Evolutionary conservation across 768 basidiomycete genomes (phyloP), one percentile per base, ranked within the genome.

Genomic region (Daedaleopsis nitida): DNA sequence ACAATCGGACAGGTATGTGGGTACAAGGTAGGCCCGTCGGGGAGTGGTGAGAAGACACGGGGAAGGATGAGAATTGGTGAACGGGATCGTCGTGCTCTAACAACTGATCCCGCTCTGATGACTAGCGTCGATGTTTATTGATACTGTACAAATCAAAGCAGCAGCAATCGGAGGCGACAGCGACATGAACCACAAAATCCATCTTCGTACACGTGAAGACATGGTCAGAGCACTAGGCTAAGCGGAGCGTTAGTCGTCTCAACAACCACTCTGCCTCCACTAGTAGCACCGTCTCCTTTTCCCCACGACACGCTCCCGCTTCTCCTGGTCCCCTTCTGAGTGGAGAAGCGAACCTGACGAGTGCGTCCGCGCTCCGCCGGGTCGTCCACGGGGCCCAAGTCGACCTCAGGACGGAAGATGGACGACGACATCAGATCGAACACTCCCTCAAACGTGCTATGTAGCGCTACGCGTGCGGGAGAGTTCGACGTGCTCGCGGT

Each of bases 1-100:
- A 81, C 53, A 95, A 95, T 73, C 81, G 91, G 19, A 67, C 59
- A 1, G 77, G 74, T 3, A 80, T 94, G 73, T 96, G 92, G 90
- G 81, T 95, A 3, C 91, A 92, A 72, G 92, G 93, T 5, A 64
- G 9, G 32, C 2, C 19, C 8, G n/a, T 59, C 7, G 39, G 42
- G 9, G 35, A 16, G 24, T 53, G 32, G 34, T 17, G 35, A 12
- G 13, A 38, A 24, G 32, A 44, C 24, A 16, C 1, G 3, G 39
- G 11, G 17, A 42, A 42, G 39, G 39, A 42, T 7, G 7, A 7
- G 27, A 32, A 32, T n/a, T n/a, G n/a, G n/a, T n/a, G n/a, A n/a
- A n/a, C n/a, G n/a, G n/a, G n/a, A n/a, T n/a, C n/a, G 27, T 32
- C 27, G 27, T 3, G 7, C 27, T 32, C 27, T 32, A 32, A 7